These are phyloP conservation scores for Escallonia rubra DNA, from an alignment of 129 eudicot genomes.

Conservation along the genomic window DNA sequence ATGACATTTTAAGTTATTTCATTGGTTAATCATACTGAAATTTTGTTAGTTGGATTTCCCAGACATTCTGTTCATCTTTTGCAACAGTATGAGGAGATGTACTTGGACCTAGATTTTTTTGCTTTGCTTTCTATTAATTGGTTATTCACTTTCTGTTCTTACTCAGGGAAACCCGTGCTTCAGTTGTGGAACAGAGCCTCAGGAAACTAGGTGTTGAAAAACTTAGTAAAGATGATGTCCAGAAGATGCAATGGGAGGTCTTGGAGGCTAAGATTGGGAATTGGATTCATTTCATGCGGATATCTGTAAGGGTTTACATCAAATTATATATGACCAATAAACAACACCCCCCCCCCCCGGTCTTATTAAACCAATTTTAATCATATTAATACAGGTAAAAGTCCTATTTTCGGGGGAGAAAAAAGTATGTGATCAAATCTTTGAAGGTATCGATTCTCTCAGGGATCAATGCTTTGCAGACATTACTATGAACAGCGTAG, in stretches of 20 bases:
- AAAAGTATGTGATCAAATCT: conserved; percentile 72
- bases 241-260: conserved; percentile 93
- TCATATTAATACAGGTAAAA: conserved; percentile 47
- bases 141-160: conserved; percentile 7
- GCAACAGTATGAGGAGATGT: background rate
- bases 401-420: conserved; percentile 75
- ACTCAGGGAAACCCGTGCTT: conserved; percentile 67
- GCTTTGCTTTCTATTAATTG: background rate
- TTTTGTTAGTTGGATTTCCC: background rate
- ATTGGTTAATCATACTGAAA: background rate
- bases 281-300: conserved; percentile 87
- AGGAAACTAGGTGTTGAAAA: conserved; percentile 84
- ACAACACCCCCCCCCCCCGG: background rate
- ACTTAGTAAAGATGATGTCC: conserved; percentile 88
- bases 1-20: background rate
- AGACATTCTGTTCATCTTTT: background rate
- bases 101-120: background rate
- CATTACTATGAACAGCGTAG: conserved; percentile 55
- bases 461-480: conserved; percentile 78
- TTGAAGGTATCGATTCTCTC: conserved; percentile 59
- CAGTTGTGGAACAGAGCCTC: conserved; percentile 66
- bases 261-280: conserved; percentile 93
- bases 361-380: background rate
- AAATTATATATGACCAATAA: background rate
- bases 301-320: conserved; percentile 46